phyloP scores from a whole-genome alignment of 169 alveolate genomes.

The Amoebophrya sp. region DNA sequence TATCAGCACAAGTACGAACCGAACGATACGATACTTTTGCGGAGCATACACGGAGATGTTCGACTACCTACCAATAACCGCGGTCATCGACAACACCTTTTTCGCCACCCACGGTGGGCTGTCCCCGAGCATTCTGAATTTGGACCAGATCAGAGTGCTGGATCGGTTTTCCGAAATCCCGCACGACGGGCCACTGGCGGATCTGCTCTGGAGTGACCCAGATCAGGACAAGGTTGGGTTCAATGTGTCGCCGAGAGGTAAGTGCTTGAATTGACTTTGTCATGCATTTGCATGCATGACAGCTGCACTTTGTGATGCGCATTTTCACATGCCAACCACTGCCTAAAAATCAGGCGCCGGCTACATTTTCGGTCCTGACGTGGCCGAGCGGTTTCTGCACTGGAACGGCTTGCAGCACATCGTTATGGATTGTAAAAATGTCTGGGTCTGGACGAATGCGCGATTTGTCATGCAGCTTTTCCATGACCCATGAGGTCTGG shows the following conservation, averaged over 20 bases:
- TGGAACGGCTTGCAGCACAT: conserved; percentile 70
- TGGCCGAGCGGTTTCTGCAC: conserved; percentile 72
- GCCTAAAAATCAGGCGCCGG: conserved; percentile 84
- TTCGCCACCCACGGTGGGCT: conserved; percentile 94
- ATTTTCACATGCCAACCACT: too few relatives aligned
- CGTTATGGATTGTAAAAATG: too few relatives aligned
- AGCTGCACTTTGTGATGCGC: neutral
- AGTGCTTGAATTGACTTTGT: too few relatives aligned
- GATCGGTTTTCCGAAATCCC: conserved; percentile 84
- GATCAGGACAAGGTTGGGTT: conserved; percentile 76
- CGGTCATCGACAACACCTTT: conserved; percentile 63
- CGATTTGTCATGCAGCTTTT: too few relatives aligned
- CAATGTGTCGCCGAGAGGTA: conserved; percentile 31
- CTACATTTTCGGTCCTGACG: conserved; percentile 84
- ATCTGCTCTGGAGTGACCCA: conserved; percentile 92
- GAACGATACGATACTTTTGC: conserved; percentile 79
- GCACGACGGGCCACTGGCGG: conserved; percentile 93
- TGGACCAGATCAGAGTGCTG: conserved; percentile 79
- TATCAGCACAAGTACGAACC: too few relatives aligned
- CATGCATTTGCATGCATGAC: too few relatives aligned
- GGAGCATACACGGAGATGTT: conserved; percentile 80
- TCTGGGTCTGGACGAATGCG: too few relatives aligned
- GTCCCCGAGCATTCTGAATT: conserved; percentile 80
- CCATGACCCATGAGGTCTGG: too few relatives aligned
- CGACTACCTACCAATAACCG: conserved; percentile 77